These are phyloP conservation scores for Lachancea quebecensis DNA, from an alignment of 805 yeast genomes.

Conservation along the genomic window DNA sequence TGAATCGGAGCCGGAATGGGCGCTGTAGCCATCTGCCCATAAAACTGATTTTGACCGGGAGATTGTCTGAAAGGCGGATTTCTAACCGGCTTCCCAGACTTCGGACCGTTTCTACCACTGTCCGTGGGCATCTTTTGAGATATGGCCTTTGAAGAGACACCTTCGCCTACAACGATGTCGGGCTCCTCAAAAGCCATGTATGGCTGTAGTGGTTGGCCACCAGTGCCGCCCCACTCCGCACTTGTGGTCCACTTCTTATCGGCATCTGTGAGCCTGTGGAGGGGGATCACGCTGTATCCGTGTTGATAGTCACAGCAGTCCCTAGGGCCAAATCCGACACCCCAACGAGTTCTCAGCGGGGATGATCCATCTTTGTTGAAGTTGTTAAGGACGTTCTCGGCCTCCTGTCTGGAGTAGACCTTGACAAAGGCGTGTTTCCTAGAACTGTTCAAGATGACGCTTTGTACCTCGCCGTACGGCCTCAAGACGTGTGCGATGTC, in stretches of 20 bases:
- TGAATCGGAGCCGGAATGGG: conserved; percentile 33
- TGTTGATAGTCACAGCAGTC: conserved; percentile 94
- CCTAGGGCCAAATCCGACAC: conserved; percentile 98
- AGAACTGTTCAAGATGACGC: conserved; percentile 77
- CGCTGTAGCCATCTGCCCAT: conserved; percentile 9
- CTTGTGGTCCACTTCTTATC: conserved; percentile 81
- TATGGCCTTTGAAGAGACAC: conserved; percentile 86
- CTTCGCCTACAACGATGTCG: conserved; percentile 93
- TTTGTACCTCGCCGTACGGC: conserved; percentile 88
- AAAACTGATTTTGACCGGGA: conserved; percentile 28
- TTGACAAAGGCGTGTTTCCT: conserved; percentile 95
- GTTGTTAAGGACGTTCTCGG: conserved; percentile 69
- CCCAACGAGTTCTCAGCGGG: conserved; percentile 88
- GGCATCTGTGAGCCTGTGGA: conserved; percentile 86
- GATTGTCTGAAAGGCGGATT: conserved; percentile 18
- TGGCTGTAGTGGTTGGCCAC: conserved; percentile 70
- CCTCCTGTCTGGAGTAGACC: conserved; percentile 86
- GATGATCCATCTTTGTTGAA: conserved; percentile 61
- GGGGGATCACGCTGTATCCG: conserved; percentile 83
- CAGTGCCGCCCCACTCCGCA: conserved; percentile 98
- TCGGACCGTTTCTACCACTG: conserved; percentile 77
- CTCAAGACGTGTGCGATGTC: conserved; percentile 63
- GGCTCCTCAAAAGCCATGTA: conserved; percentile 93
- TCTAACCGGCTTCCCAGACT: conserved; percentile 46
- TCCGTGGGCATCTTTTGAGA: conserved; percentile 90